Percentiles rank a stretch among this genome's conserved stretches.
Evolutionary conservation across 1,284 basidiomycete species (phyloP).

Genomic region (Taiwanofungus camphoratus): DNA sequence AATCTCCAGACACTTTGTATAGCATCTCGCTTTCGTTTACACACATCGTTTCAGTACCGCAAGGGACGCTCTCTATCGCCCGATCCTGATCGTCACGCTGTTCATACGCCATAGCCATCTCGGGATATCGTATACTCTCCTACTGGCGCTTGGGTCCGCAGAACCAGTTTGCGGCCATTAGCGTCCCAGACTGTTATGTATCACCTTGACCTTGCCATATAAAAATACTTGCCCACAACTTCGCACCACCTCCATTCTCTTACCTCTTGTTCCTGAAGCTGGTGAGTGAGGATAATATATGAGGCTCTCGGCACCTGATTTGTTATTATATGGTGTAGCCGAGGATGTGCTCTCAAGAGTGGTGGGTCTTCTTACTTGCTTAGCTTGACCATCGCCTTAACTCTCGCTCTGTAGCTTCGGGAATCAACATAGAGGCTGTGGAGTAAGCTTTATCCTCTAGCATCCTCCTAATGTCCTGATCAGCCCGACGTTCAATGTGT

Average conservation of each 20-base stretch:
- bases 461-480: constrained; percentile 2
- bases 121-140: neutral
- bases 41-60: too few species aligned
- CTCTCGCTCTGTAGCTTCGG: constrained; percentile 38
- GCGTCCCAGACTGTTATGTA: too few species aligned
- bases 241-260: too few species aligned
- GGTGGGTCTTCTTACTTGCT: constrained; percentile 25
- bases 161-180: neutral
- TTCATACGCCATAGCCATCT: constrained; percentile 2
- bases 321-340: neutral
- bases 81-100: constrained; percentile 2
- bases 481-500: neutral
- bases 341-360: constrained; percentile 38
- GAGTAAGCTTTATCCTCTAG: constrained; percentile 36
- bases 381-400: constrained; percentile 1
- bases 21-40: too few species aligned
- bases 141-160: neutral
- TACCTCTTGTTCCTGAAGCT: too few species aligned
- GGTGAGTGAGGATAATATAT: too few species aligned
- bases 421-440: constrained; percentile 60
- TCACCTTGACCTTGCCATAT: too few species aligned
- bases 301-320: too few species aligned
- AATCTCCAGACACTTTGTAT: constrained; percentile 6
- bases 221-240: too few species aligned
- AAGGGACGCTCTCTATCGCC: neutral